Evolutionary conservation across 305 asterid genomes (phyloP), one percentile per base, ranked within the genome.

Genomic region (Rubia balearica): DNA sequence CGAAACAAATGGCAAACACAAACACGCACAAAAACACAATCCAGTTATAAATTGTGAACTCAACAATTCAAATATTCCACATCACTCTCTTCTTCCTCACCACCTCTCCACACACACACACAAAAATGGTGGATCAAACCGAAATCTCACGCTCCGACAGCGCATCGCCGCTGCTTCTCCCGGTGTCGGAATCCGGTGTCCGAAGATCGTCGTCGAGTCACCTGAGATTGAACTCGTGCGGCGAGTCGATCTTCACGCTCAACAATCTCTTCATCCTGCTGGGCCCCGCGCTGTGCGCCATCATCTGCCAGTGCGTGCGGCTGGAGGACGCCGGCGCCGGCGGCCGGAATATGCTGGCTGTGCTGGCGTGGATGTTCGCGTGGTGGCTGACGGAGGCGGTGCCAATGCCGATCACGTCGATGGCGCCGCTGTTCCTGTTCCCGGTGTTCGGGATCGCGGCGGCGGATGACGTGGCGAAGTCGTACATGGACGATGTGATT

Each of bases 301-400:
- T 80, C 45, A 46, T 90, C 4, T 90, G 89, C 71, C 73, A 88
- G 16, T 49, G 22, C 71, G 87, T 83, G 6, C 78, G 80, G 66
- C 46, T 90, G 1, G 71, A 81, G 4, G 85, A 75, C 75, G 77
- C 74, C 75, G 73, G 68, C 64, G 6, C 41, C 62, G 51, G 72
- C 62, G 83, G 95, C 82, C 70, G 85, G 75, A 88, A 87, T 51
- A 92, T 92, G 98, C 71, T 92, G 84, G 98, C 75, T 53, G 91
- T 87, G 74, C 82, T 92, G 68, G 91, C 73, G 14, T 92, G 98
- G 98, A 72, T 92, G 3, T 92, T 92, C 84, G 61, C 85, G 14
- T 92, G 98, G 98, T 92, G 97, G 96, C 66, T 88, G 69, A 83
- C 98, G 75, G 92, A 90, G 86, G 95, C 96, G 55, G 92, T 92